These are phyloP conservation scores for Viola pubescens DNA, from an alignment of 441 rosid species.

Conservation along the genomic window DNA sequence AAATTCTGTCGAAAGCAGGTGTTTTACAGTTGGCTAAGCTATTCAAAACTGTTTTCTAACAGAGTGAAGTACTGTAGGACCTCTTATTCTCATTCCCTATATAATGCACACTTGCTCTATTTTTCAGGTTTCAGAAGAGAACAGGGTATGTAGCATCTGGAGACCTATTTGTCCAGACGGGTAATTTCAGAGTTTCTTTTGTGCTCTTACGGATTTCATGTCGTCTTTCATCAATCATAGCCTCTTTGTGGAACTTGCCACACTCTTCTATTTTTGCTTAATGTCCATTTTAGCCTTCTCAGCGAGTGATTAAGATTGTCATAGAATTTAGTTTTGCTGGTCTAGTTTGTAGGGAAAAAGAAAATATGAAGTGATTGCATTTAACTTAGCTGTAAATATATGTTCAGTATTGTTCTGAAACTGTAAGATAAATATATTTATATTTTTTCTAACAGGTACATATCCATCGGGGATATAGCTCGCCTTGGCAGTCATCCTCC, in stretches of 20 bases:
- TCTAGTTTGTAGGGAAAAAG: too few relatives aligned
- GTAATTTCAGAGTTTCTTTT: constrained; percentile 35
- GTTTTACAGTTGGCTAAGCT: constrained; percentile 4
- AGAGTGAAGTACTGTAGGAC: too few relatives aligned
- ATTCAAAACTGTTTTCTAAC: background rate
- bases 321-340: too few relatives aligned
- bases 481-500: constrained; percentile 82
- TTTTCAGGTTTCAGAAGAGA: constrained; percentile 57
- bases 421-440: too few relatives aligned
- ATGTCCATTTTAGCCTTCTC: too few relatives aligned
- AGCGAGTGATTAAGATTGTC: too few relatives aligned
- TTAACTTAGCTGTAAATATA: too few relatives aligned
- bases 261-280: background rate
- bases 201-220: background rate
- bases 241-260: background rate
- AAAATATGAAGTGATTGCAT: too few relatives aligned
- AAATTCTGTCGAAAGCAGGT: constrained; percentile 85
- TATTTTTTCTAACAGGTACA: constrained; percentile 39
- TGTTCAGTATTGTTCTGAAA: too few relatives aligned
- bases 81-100: background rate
- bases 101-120: background rate
- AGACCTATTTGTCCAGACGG: constrained; percentile 86
- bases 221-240: background rate
- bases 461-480: constrained; percentile 87
- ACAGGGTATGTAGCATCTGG: constrained; percentile 79